Conservation (phyloP, 75 land plant species). For the Sequoia sempervirens region DNA sequence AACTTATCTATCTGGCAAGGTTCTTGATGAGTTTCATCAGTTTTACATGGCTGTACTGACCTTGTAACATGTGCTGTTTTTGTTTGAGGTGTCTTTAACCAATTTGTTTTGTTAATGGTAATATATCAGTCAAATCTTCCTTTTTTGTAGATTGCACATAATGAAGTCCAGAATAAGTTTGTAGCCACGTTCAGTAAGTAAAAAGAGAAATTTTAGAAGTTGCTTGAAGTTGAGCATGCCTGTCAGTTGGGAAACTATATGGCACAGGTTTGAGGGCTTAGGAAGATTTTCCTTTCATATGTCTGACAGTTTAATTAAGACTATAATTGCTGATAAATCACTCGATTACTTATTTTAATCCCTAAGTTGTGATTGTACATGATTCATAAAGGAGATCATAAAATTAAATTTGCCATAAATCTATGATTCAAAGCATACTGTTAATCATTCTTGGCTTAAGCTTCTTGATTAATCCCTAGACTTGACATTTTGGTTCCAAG, state of each 20-base stretch:
- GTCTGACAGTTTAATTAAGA: neutral
- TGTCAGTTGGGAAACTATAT: neutral
- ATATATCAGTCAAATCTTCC: neutral
- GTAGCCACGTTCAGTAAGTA: neutral
- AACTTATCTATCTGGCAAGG: neutral
- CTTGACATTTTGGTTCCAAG: neutral
- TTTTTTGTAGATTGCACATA: neutral
- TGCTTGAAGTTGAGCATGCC: neutral
- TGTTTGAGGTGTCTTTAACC: neutral
- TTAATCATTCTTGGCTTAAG: neutral
- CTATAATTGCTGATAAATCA: neutral
- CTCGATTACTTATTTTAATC: neutral
- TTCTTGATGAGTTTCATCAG: neutral
- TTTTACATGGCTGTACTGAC: neutral
- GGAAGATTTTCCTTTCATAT: neutral
- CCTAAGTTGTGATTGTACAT: neutral
- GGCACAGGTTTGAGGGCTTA: neutral
- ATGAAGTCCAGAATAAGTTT: neutral
- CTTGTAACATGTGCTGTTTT: neutral
- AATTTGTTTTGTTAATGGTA: neutral
- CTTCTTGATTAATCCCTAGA: neutral
- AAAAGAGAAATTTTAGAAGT: neutral
- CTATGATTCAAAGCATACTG: neutral
- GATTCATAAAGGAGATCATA: neutral
- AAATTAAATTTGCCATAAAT: neutral